Percentiles rank a stretch among this genome's conserved stretches.
Evolutionary conservation across 78 protist species (phyloP).

Genomic region (Andalucia godoyi): DNA sequence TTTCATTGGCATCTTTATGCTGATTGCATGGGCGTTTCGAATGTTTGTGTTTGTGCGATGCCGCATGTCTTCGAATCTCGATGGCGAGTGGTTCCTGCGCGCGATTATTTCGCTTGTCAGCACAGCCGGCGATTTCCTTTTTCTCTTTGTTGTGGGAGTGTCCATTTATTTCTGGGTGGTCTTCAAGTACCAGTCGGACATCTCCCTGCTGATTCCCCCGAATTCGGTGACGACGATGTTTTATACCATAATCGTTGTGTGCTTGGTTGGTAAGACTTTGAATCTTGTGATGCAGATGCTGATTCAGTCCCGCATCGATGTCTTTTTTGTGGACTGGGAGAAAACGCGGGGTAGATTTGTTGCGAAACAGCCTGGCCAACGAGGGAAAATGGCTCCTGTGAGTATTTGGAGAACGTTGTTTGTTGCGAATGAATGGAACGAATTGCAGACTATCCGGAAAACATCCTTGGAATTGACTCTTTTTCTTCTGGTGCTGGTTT

Average conservation of each 20-base stretch:
- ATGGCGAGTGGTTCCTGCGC: no score
- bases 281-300: neutral
- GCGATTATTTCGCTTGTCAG: no score
- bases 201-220: neutral
- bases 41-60: neutral
- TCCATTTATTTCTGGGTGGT: neutral
- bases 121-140: neutral
- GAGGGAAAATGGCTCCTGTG: neutral
- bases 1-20: no score
- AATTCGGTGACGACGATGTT: neutral
- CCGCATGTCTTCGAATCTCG: neutral
- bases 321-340: constrained; percentile 23
- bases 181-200: neutral
- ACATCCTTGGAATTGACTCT: neutral
- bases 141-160: neutral
- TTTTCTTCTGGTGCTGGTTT: neutral
- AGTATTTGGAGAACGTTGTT: constrained; percentile 4
- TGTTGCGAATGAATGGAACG: constrained; percentile 3
- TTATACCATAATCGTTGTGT: neutral
- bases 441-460: neutral
- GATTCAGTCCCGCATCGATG: neutral
- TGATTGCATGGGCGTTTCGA: neutral
- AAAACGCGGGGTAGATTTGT: neutral
- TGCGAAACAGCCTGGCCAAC: no score
- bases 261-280: neutral